Evolutionary conservation across 805 yeast genomes (phyloP), one percentile per base, ranked within the genome.

Genomic region (Candida schatavii): DNA sequence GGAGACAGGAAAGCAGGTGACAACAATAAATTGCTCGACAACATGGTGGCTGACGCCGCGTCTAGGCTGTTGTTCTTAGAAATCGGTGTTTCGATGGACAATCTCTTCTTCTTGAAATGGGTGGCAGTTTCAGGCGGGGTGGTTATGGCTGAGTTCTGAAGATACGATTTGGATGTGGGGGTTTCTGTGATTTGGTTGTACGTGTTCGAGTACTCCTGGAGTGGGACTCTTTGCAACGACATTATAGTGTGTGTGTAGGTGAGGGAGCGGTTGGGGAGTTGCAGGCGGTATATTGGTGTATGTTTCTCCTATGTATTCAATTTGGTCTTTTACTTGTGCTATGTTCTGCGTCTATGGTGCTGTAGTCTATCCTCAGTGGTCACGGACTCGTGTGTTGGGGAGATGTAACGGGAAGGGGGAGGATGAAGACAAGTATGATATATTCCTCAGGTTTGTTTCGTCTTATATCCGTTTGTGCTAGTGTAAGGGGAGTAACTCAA

Each of bases 1-100:
- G 82, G 83, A 11, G 80, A 75, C 6, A 80, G 75, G 46, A 61
- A 61, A 2, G 72, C 72, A 1, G 75, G 75, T 10, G 72, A 66
- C 35, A 69, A 51, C 9, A 65, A 42, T 10, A 45, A 29, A 4
- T 35, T 31, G 15, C 32, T 44, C 19, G 40, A 41, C 35, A 29
- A n/a, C 40, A 35, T 26, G 5, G 40, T n/a, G 23, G 34, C 15
- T 2, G 32, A 19, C 7, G 27, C 35, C 10, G 11, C 10, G 11
- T 23, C 27, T 11, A 23, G n/a, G 22, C 20, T 39, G 27, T 18
- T 35, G 23, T 42, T 22, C 34, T 31, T 28, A 11, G 51, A 29
- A 14, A 51, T 42, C 28, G 62, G 57, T 2, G 64, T 56, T 26
- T 50, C 57, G 15, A 47, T 45, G 28, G 40, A 42, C 14, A 45